Conservation (phyloP, 108 stramenopile species). For the Discostella pseudostelligera region DNA sequence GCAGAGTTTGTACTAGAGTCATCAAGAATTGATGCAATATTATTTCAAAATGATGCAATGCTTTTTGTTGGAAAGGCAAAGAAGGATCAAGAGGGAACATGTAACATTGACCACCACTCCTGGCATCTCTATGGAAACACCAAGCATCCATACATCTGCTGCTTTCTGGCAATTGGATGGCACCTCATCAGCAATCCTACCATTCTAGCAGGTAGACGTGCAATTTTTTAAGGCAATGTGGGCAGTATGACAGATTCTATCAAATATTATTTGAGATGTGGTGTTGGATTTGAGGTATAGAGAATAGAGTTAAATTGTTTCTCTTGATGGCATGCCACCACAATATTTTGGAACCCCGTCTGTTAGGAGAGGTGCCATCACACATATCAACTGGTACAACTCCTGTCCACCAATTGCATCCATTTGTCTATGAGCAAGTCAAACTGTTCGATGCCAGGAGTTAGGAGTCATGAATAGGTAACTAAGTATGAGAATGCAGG, state of each 20-base stretch:
- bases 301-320: not conserved
- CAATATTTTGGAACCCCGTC: constrained; percentile 24
- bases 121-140: constrained; percentile 15
- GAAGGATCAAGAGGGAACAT: not conserved
- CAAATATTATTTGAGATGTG: not conserved
- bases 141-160: not conserved
- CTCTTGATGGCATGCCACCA: constrained; percentile 7
- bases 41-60: not conserved
- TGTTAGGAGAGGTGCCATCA: constrained; percentile 24
- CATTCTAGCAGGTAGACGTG: not conserved
- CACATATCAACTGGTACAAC: constrained; percentile 16
- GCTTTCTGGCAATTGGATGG: not conserved
- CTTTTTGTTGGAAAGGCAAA: constrained; percentile 11
- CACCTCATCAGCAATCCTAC: not conserved
- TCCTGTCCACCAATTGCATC: constrained; percentile 22
- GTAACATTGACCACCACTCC: constrained; percentile 1
- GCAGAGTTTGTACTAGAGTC: constrained; percentile 1
- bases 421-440: constrained; percentile 27
- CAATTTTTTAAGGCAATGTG: constrained; percentile 6
- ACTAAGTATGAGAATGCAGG: constrained; percentile 26
- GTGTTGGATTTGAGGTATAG: not conserved
- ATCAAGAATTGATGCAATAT: not conserved
- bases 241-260: constrained; percentile 20
- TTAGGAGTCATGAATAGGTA: constrained; percentile 17
- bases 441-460: constrained; percentile 24